These are phyloP conservation scores for Tolypocladium ophioglossoides DNA, from an alignment of 2,329 filamentous ascomycete genomes.

Conservation along the genomic window DNA sequence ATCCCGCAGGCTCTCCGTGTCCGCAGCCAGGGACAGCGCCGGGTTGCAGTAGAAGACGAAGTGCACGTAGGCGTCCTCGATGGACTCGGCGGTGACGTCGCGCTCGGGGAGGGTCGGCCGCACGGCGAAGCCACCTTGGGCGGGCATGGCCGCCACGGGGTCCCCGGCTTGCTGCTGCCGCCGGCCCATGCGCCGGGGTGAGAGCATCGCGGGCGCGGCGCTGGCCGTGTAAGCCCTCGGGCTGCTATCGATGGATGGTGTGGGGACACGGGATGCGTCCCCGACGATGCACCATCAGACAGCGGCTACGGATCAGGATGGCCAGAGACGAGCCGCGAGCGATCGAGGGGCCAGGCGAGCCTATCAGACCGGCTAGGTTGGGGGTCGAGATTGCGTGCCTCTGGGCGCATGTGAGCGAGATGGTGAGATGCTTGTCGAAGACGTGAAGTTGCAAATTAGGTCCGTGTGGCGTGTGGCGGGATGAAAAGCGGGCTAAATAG, in stretches of 20 bases:
- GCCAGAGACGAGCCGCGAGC: neutral
- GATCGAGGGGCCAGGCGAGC: neutral
- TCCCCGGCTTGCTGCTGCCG: constrained; percentile 1
- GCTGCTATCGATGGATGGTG: neutral
- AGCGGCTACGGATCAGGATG: neutral
- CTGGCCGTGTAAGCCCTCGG: neutral
- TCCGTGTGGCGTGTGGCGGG: neutral
- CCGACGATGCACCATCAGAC: neutral
- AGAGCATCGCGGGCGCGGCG: neutral
- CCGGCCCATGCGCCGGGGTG: neutral
- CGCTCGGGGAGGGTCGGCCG: constrained; percentile 47
- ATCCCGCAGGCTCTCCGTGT: constrained; percentile 61
- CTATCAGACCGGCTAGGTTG: neutral
- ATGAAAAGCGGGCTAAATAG: neutral
- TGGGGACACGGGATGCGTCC: neutral
- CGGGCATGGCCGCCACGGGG: neutral
- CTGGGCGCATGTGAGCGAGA: neutral
- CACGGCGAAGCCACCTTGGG: constrained; percentile 3
- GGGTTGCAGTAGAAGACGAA: constrained; percentile 93
- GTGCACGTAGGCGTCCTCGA: constrained; percentile 71
- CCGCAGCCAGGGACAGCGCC: constrained; percentile 52
- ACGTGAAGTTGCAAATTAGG: constrained; percentile 3
- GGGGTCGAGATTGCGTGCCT: neutral
- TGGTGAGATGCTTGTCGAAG: neutral
- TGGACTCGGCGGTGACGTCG: constrained; percentile 55